Conservation (phyloP, 1,284 basidiomycete species). For the Anthracocystis walkeri region DNA sequence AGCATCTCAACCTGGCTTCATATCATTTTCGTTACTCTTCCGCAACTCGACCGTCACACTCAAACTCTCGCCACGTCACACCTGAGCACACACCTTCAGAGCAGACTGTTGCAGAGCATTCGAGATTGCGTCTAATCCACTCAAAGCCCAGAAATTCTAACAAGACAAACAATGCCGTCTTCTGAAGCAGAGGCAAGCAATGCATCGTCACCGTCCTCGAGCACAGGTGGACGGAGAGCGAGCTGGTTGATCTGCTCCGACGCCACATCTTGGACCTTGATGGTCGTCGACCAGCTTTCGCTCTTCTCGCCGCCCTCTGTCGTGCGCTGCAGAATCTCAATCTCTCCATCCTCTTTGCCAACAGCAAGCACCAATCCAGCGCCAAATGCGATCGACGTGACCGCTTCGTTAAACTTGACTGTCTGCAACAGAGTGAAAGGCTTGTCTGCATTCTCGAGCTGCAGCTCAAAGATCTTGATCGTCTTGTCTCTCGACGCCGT, state of each 20-base stretch:
- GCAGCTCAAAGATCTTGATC: slow-evolving; percentile 71
- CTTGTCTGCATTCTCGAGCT: slow-evolving; percentile 15
- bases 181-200: slow-evolving; percentile 54
- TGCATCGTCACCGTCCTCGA: slow-evolving; percentile 45
- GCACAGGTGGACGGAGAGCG: slow-evolving; percentile 53
- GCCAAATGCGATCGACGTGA: slow-evolving; percentile 51
- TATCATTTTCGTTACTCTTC: slow-evolving; percentile 1
- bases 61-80: neutral
- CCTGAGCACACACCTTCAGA: neutral
- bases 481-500: slow-evolving; percentile 96
- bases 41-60: neutral
- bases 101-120: slow-evolving; percentile 1
- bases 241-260: slow-evolving; percentile 60
- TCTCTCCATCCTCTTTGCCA: slow-evolving; percentile 93
- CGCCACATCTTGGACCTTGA: slow-evolving; percentile 48
- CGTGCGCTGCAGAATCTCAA: slow-evolving; percentile 73
- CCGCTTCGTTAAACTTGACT: slow-evolving; percentile 49
- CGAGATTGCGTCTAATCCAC: neutral
- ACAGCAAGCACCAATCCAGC: slow-evolving; percentile 77
- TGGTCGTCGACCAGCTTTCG: slow-evolving; percentile 26
- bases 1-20: slow-evolving; percentile 18
- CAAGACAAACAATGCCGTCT: slow-evolving; percentile 57
- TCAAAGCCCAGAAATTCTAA: slow-evolving; percentile 21
- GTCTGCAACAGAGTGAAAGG: slow-evolving; percentile 42
- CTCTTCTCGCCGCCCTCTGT: neutral